A percentile compares a stretch with the other conserved stretches of the same genome.
Evolutionary conservation across 2,329 filamentous ascomycete genomes (phyloP).

Genomic region (Mycogone perniciosa): DNA sequence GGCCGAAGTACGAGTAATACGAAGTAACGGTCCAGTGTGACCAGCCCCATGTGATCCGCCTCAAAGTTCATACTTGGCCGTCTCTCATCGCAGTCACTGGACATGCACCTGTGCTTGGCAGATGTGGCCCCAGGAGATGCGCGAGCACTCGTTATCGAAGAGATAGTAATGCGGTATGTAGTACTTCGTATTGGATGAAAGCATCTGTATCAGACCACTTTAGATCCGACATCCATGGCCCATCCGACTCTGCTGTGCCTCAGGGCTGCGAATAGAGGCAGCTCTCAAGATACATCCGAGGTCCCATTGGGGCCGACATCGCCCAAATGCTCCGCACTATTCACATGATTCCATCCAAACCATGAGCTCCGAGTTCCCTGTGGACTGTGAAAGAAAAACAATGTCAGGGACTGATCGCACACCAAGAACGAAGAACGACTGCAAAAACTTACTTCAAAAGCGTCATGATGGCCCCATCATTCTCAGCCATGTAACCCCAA

Average conservation of each 20-base stretch:
- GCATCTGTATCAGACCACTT: no score
- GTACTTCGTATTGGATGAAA: no score
- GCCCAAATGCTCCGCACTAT: constrained; percentile 11
- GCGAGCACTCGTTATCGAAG: no score
- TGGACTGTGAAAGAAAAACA: constrained; percentile 4
- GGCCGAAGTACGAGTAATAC: no score
- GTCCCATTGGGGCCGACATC: constrained; percentile 17
- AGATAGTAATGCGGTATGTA: no score
- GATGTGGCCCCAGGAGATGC: no score
- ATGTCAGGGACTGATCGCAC: constrained; percentile 5
- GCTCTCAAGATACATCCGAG: not conserved
- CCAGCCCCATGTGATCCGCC: not conserved
- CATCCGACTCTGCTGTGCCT: not conserved
- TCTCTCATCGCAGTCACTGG: no score
- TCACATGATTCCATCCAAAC: constrained; percentile 24
- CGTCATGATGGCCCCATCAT: constrained; percentile 25
- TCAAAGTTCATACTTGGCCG: no score
- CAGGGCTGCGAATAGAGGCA: no score
- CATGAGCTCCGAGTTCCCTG: constrained; percentile 15
- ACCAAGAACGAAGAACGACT: not conserved
- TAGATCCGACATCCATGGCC: not conserved
- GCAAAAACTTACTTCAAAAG: constrained; percentile 23
- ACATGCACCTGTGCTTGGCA: no score
- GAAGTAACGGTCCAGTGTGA: no score
- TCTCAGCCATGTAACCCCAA: constrained; percentile 25